Conservation (phyloP, 176 grass and related monocot species). For the Carex myosuroides region DNA sequence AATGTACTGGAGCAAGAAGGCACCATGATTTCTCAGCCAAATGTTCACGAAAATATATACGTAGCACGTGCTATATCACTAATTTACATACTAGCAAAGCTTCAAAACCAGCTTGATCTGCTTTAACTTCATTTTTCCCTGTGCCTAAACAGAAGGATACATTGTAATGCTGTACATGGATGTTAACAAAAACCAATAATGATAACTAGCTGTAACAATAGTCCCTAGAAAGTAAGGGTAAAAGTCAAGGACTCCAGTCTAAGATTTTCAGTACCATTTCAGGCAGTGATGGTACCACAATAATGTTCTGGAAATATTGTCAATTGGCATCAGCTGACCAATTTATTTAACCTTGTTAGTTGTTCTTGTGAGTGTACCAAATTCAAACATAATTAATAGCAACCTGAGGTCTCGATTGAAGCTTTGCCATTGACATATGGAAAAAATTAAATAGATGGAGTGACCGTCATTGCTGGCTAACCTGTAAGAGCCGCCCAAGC, state of each 20-base stretch:
- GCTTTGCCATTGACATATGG: neutral
- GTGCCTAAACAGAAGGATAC: neutral
- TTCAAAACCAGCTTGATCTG: neutral
- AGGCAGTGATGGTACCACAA: neutral
- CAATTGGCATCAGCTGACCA: neutral
- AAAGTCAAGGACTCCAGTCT: neutral
- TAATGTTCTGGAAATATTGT: neutral
- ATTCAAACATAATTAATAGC: neutral
- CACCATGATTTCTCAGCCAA: neutral
- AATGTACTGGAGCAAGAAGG: neutral
- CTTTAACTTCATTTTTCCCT: neutral
- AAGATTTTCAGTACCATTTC: neutral
- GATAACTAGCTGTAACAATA: neutral
- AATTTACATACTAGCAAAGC: neutral
- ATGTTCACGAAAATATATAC: neutral
- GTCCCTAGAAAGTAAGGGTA: neutral
- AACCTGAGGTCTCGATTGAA: neutral
- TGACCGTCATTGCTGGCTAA: neutral
- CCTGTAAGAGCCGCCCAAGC: constrained; percentile 65
- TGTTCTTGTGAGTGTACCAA: neutral
- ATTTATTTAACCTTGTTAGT: neutral
- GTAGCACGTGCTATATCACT: neutral
- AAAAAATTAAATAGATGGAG: neutral
- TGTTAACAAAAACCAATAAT: neutral
- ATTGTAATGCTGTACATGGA: neutral